phyloP scores from a whole-genome alignment of 306 rosid genomes.

The Quercus agrifolia region DNA sequence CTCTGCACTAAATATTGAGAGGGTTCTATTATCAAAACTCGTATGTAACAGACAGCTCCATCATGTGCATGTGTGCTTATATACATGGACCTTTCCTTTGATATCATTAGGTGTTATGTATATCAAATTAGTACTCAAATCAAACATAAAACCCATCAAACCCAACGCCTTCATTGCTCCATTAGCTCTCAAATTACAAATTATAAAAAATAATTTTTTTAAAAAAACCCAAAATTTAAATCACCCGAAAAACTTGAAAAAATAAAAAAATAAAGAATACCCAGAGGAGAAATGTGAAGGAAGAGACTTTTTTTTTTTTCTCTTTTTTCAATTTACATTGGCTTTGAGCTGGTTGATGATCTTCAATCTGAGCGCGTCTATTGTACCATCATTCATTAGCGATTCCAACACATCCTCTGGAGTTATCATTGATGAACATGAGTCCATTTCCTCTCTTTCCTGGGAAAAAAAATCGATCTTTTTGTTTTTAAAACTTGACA shows the following conservation, averaged over 20 bases:
- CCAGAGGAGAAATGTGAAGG: neutral
- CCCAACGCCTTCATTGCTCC: neutral
- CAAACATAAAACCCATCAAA: neutral
- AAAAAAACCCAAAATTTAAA: neutral
- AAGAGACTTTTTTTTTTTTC: neutral
- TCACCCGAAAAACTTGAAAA: neutral
- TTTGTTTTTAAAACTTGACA: too few relatives aligned
- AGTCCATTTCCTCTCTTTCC: constrained; percentile 13
- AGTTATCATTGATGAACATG: constrained; percentile 64
- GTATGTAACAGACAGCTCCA: too few relatives aligned
- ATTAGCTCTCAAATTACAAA: neutral
- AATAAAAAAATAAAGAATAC: neutral
- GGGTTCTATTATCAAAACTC: too few relatives aligned
- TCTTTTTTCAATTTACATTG: constrained; percentile 43
- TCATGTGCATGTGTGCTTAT: too few relatives aligned
- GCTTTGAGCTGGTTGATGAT: constrained; percentile 98
- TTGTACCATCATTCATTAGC: constrained; percentile 91
- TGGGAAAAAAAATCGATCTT: too few relatives aligned
- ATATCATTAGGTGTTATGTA: neutral
- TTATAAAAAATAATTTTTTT: neutral
- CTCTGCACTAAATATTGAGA: too few relatives aligned
- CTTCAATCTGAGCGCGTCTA: constrained; percentile 87
- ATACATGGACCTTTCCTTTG: neutral
- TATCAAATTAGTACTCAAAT: neutral
- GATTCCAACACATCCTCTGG: constrained; percentile 89